Percentiles rank a stretch among this genome's conserved stretches.
These are phyloP conservation scores for Iberis amara DNA, from an alignment of 441 rosid species.

Conservation along the genomic window DNA sequence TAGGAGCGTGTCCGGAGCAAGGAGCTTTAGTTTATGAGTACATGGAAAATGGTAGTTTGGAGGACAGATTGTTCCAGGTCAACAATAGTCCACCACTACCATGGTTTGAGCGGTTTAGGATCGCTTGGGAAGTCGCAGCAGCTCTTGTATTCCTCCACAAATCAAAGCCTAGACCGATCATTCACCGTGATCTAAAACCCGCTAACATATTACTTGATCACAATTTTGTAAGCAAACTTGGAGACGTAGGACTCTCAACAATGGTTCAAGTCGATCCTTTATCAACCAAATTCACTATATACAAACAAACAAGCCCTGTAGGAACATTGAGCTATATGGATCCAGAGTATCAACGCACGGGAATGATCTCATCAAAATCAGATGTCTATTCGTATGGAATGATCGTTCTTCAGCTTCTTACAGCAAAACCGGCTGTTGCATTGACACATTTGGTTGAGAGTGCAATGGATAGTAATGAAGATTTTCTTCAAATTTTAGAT, in stretches of 20 bases:
- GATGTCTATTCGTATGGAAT: conserved; percentile 86
- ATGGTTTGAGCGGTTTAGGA: conserved; percentile 73
- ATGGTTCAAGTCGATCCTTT: conserved; percentile 46
- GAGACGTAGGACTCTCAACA: conserved; percentile 85
- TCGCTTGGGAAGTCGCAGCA: conserved; percentile 94
- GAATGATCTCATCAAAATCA: conserved; percentile 65
- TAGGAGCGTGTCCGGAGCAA: conserved; percentile 82
- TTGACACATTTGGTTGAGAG: conserved; percentile 61
- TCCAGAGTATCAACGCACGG: conserved; percentile 88
- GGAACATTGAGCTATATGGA: conserved; percentile 85
- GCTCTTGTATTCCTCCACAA: conserved; percentile 82
- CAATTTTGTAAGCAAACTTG: conserved; percentile 76
- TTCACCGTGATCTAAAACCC: conserved; percentile 92
- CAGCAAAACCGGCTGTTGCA: conserved; percentile 78
- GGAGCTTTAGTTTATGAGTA: conserved; percentile 71
- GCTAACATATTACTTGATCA: conserved; percentile 86
- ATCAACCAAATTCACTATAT: conserved; percentile 30
- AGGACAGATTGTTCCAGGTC: conserved; percentile 43
- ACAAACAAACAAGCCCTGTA: conserved; percentile 59
- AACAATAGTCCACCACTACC: conserved; percentile 63
- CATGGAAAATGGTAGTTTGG: conserved; percentile 36
- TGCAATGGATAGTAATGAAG: conserved; percentile 38
- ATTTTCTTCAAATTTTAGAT: conserved; percentile 53
- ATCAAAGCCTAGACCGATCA: conserved; percentile 66
- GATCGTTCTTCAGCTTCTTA: conserved; percentile 73